These are phyloP conservation scores for Leishmania turanica DNA, from an alignment of 208 protist genomes.

Conservation along the genomic window DNA sequence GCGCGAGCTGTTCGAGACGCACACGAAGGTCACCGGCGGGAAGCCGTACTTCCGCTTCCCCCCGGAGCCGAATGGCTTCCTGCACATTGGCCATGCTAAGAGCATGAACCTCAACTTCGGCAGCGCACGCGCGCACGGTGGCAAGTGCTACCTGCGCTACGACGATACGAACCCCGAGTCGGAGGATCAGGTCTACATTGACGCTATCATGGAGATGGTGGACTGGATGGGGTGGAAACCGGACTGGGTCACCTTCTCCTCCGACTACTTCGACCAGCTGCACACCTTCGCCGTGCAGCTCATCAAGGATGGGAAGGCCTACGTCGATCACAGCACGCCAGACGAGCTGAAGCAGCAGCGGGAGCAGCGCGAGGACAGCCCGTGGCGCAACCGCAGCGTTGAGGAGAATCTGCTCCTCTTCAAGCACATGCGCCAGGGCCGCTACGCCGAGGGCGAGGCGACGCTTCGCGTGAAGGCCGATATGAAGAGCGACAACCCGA, in stretches of 20 bases:
- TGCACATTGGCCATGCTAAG: constrained; percentile 99
- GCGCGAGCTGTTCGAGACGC: constrained; percentile 65
- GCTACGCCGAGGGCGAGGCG: constrained; percentile 97
- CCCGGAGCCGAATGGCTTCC: constrained; percentile 97
- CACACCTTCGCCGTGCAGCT: constrained; percentile 98
- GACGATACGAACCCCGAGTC: constrained; percentile 99
- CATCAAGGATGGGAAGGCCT: constrained; percentile 98
- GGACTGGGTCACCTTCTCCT: constrained; percentile 97
- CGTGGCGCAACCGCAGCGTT: constrained; percentile 89
- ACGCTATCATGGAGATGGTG: constrained; percentile 95
- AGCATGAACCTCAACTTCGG: constrained; percentile 99
- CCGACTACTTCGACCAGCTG: constrained; percentile 99
- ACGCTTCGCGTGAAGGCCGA: constrained; percentile 99
- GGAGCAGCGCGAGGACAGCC: constrained; percentile 84
- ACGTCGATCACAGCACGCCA: constrained; percentile 97
- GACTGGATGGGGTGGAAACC: constrained; percentile 93
- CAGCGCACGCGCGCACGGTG: constrained; percentile 92
- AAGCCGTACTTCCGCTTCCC: constrained; percentile 95
- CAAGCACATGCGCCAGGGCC: constrained; percentile 93
- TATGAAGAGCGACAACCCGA: constrained; percentile 96
- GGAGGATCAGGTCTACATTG: constrained; percentile 98
- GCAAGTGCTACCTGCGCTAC: constrained; percentile 97
- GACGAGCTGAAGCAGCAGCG: constrained; percentile 95
- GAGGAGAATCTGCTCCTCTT: constrained; percentile 94
- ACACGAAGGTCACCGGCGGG: constrained; percentile 62